A percentile compares a stretch with the other conserved stretches of the same genome.
Conservation (phyloP, 495 filamentous ascomycete species). For the Saxophila tyrrhenica region DNA sequence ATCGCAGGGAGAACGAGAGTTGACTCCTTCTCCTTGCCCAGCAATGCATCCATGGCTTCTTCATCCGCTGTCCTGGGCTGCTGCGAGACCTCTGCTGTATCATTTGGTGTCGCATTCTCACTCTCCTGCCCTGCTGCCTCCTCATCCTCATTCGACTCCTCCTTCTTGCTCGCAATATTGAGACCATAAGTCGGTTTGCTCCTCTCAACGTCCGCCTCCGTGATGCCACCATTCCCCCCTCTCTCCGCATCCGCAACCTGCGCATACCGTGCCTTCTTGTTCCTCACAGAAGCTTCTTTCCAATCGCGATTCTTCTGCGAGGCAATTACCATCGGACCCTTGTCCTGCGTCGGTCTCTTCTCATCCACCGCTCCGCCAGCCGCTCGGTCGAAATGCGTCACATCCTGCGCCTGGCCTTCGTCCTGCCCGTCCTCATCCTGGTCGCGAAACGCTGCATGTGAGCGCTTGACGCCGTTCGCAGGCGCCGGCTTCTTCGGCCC, state of each 20-base stretch:
- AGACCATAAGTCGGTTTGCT: constrained; percentile 13
- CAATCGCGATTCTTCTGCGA: constrained; percentile 60
- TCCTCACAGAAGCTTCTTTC: constrained; percentile 49
- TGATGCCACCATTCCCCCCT: not conserved
- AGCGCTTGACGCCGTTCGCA: constrained; percentile 18
- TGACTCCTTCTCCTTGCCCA: constrained; percentile 47
- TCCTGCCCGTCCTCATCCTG: constrained; percentile 38
- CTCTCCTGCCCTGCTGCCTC: not conserved
- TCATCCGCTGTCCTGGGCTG: constrained; percentile 51
- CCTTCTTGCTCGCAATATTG: constrained; percentile 5
- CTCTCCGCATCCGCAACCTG: constrained; percentile 13
- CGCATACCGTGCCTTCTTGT: constrained; percentile 36
- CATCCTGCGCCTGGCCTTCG: constrained; percentile 34
- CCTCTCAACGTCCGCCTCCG: constrained; percentile 11
- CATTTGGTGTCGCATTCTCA: not conserved
- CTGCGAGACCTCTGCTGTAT: not conserved
- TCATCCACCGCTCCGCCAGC: constrained; percentile 42
- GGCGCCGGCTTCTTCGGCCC: constrained; percentile 6
- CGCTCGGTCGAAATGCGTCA: constrained; percentile 48
- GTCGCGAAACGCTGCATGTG: constrained; percentile 26
- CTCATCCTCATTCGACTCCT: not conserved
- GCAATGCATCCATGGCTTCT: constrained; percentile 67
- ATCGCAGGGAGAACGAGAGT: constrained; percentile 49
- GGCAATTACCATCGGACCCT: constrained; percentile 51
- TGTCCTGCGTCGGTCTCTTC: constrained; percentile 22